Percentiles rank a stretch among this genome's conserved stretches.
Conservation (phyloP, 2,329 filamentous ascomycete genomes). For the Sclerotinia sclerotiorum region DNA sequence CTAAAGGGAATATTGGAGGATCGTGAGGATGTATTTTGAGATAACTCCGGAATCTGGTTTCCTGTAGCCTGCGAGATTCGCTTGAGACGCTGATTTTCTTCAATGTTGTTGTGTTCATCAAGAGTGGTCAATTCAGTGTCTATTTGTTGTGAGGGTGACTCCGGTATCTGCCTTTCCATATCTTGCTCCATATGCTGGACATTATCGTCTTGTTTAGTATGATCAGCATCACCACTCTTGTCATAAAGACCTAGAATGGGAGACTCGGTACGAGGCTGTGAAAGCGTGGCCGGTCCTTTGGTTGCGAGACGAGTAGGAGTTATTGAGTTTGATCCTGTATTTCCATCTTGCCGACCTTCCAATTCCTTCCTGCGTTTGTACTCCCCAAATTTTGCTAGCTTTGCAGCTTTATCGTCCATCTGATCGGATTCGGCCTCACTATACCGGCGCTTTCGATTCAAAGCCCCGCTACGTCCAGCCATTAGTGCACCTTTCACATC, state of each 20-base stretch:
- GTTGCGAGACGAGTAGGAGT: not conserved
- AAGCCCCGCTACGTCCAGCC: not conserved
- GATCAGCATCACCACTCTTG: conserved; percentile 9
- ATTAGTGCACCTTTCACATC: not conserved
- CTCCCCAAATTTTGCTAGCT: not conserved
- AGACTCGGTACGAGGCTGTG: conserved; percentile 4
- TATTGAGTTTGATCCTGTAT: not conserved
- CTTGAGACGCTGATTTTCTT: not conserved
- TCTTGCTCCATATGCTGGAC: not conserved
- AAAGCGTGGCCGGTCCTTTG: not conserved
- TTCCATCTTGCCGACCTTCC: not conserved
- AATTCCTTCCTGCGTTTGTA: not conserved
- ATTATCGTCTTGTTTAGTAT: not conserved
- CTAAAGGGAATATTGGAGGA: not conserved
- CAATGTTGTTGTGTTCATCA: not conserved
- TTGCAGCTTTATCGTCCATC: not conserved
- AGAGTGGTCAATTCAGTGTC: not conserved
- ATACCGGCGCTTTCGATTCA: not conserved
- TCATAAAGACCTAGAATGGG: conserved; percentile 21
- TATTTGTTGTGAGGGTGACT: conserved; percentile 7
- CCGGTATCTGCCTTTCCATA: not conserved
- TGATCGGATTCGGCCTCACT: not conserved
- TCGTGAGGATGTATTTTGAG: not conserved
- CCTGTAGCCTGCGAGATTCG: not conserved
- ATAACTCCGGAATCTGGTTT: conserved; percentile 3